phyloP scores from a whole-genome alignment of 768 basidiomycete genomes.

The Butyriboletus loyo region DNA sequence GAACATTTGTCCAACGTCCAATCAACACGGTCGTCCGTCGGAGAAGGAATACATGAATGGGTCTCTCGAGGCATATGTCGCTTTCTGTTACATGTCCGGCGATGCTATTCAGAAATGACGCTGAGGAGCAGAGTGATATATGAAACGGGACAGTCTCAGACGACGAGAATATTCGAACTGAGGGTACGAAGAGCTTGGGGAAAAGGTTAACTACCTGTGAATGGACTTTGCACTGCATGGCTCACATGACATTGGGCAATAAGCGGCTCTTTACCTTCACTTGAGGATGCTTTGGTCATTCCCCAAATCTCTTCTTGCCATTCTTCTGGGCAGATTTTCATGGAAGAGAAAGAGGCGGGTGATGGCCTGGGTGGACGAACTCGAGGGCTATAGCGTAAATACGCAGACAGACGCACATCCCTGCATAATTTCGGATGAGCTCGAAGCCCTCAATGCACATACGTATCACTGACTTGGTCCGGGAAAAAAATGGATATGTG shows the following conservation, averaged over 20 bases:
- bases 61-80: slow-evolving; percentile 13
- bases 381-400: slow-evolving; percentile 27
- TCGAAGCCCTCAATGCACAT: neutral
- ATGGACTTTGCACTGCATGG: neutral
- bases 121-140: slow-evolving; percentile 53
- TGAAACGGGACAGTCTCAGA: slow-evolving; percentile 63
- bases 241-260: slow-evolving; percentile 32
- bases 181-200: slow-evolving; percentile 58
- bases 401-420: slow-evolving; percentile 21
- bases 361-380: slow-evolving; percentile 31
- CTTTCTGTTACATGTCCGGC: slow-evolving; percentile 2
- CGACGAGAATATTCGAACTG: slow-evolving; percentile 54
- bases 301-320: slow-evolving; percentile 34
- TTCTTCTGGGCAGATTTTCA: slow-evolving; percentile 31
- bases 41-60: slow-evolving; percentile 52
- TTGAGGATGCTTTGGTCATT: slow-evolving; percentile 14
- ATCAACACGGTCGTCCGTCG: slow-evolving; percentile 49
- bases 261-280: slow-evolving; percentile 7
- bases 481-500: slow-evolving; percentile 17
- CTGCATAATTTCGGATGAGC: slow-evolving; percentile 13
- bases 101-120: slow-evolving; percentile 32
- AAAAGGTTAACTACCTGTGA: neutral
- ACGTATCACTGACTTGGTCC: slow-evolving; percentile 18
- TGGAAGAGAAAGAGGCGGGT: slow-evolving; percentile 21
- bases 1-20: slow-evolving; percentile 8